Percentiles rank a stretch among this genome's conserved stretches.
Evolutionary conservation across 257 asterid genomes (phyloP).

Genomic region (Solanum lignicaule): DNA sequence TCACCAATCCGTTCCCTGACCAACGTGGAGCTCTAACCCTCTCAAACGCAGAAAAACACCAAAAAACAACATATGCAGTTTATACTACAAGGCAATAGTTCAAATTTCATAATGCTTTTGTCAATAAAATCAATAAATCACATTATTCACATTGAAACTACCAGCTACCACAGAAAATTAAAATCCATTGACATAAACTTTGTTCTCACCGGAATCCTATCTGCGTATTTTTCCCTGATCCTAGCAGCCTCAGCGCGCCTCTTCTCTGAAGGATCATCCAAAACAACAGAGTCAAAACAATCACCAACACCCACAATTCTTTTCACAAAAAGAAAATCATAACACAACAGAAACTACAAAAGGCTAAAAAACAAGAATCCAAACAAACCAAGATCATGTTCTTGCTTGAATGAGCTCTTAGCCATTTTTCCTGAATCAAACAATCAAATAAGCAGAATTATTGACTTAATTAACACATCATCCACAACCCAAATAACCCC

Average conservation of each 20-base stretch:
- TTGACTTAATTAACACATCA: not conserved
- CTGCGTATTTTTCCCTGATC: constrained; percentile 66
- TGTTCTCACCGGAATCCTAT: constrained; percentile 60
- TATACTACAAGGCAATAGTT: not conserved
- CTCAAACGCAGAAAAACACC: not conserved
- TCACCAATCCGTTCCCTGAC: not conserved
- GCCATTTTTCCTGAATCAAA: constrained; percentile 33
- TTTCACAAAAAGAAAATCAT: not conserved
- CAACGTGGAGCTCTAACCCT: not conserved
- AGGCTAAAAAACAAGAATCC: not conserved
- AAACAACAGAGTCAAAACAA: not conserved
- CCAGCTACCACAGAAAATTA: not conserved
- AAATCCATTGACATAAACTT: not conserved
- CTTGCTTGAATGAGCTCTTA: constrained; percentile 57
- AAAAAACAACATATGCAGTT: not conserved
- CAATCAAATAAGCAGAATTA: not conserved
- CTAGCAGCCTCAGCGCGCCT: constrained; percentile 69
- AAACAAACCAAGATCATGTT: constrained; percentile 50
- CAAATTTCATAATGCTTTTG: not conserved
- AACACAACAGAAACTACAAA: not conserved
- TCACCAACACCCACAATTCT: not conserved
- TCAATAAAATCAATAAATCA: not conserved
- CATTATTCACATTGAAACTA: not conserved
- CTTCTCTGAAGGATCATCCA: constrained; percentile 28
- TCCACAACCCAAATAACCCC: not conserved